Evolutionary conservation across 2,329 filamentous ascomycete species (phyloP), one percentile per base, ranked within the genome.

Genomic region (Cyphellophora attinorum): DNA sequence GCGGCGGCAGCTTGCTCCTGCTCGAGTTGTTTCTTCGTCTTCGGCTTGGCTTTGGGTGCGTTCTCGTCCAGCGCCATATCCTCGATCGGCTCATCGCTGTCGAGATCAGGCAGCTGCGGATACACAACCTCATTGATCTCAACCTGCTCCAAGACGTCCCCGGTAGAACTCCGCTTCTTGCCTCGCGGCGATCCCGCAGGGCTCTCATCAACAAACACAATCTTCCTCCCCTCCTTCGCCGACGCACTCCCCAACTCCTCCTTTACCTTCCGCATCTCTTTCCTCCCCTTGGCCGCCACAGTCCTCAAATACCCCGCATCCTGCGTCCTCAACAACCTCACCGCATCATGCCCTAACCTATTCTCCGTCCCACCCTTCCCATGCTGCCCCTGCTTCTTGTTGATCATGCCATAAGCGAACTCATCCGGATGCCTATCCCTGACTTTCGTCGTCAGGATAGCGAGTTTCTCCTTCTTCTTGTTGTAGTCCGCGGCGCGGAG

Each of bases 351-450:
- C 40, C 61, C 67, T 34, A 75, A 51, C 54, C 44, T 64, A 62
- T 37, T 71, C 61, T 18, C 68, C 57, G 41, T 66, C 61, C 61
- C 64, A 19, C 60, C 60, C 29, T 58, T 41, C 18, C 60, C 62
- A 47, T 72, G 64, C 37, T 55, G 56, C 6, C 63, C 63, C 40
- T 61, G 51, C 31, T 55, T 56, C 16, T 59, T 59, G 39, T 62
- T 70, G 58, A 79, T 66, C 76, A 79, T 80, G 4, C 67, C 72
- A 56, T 77, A 79, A 29, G 70, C 67, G 51, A 79, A 80, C 49
- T 80, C 76, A 65, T 80, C 76, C 11, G 75, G 74, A 45, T 80
- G 79, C 23, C 72, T 65, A 38, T 76, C 71, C 31, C 60, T 59
- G 5, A 70, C 75, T 51, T 79, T 79, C 45, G 73, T 62, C 40